Evolutionary conservation across 768 basidiomycete species (phyloP).

Genomic region (Omphalotus guepiniiformis): DNA sequence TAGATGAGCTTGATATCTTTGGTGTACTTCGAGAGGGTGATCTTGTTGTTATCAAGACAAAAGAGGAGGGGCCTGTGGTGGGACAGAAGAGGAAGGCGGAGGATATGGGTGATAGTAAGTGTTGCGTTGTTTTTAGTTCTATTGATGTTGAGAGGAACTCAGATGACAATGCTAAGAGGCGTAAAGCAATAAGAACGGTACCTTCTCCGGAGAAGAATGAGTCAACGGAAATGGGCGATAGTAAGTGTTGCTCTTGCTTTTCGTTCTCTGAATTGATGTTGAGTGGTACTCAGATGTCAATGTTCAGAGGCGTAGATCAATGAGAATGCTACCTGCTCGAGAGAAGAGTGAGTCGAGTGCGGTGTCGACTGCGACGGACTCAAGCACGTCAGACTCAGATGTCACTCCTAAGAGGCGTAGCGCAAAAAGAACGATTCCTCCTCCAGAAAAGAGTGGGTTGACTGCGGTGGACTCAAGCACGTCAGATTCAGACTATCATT

Average conservation of each 20-base stretch:
- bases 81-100: slow-evolving; percentile 5
- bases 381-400: slow-evolving; percentile 13
- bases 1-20: slow-evolving; percentile 5
- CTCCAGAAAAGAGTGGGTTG: no score
- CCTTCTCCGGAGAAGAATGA: slow-evolving; percentile 4
- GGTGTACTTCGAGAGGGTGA: slow-evolving; percentile 10
- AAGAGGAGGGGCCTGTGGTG: neutral
- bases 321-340: no score
- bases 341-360: no score
- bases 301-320: no score
- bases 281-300: no score
- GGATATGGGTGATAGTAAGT: neutral
- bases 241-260: neutral
- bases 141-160: neutral
- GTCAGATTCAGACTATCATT: slow-evolving; percentile 14
- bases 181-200: no score
- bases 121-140: neutral
- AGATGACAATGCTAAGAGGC: no score
- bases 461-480: neutral
- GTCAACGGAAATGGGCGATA: neutral
- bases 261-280: neutral
- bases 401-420: no score
- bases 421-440: no score
- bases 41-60: slow-evolving; percentile 3
- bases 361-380: neutral